Base-by-base conservation (phyloP, 208 protist genomes). In the Trypanosoma grayi region DNA sequence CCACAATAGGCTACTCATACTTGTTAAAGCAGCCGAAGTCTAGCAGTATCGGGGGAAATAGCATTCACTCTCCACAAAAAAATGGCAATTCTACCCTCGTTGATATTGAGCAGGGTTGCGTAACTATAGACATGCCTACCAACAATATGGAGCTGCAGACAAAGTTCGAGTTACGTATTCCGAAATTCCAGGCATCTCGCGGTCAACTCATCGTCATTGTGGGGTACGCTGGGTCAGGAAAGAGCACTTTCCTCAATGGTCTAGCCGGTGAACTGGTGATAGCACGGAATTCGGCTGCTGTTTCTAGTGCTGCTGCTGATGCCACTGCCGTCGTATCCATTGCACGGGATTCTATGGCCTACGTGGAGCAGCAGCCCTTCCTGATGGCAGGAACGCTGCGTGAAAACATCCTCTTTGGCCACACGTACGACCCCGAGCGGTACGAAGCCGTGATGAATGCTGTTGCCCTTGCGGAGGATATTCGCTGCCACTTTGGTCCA, bases 321-420 rank as follows among this genome's bases (percentile, higher is more conserved):
- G n/a, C n/a, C n/a, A n/a, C n/a, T n/a, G n/a, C n/a, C n/a, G n/a
- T n/a, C n/a, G n/a, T n/a, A n/a, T n/a, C n/a, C n/a, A n/a, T 53
- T 36, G 34, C 27, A 41, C 58, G 60, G 16, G 16, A 7, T 14
- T 67, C 69, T 6, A 59, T 83, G 25, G 70, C 75, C 6, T 83
- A 81, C 58, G 50, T 76, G n/a, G 40, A 79, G 39, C 87, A 93
- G 66, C 24, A 75, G 44, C 66, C 88, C 28, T 93, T 81, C 66
- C 78, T 97, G 31, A 48, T 78, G 24, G 68, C 60, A 25, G 83
- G 66, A 11, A 93, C 82, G 30, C 39, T 97, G 9, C 66, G 72
- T n/a, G 85, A 95, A 10, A 97, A 97, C 74, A 92, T 97, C 48
- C 33, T 75, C 20, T 69, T 62, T 56, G 69, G 60, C 11, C 27